phyloP scores from a whole-genome alignment of 2,329 filamentous ascomycete genomes.

The Sporothrix pallida region DNA sequence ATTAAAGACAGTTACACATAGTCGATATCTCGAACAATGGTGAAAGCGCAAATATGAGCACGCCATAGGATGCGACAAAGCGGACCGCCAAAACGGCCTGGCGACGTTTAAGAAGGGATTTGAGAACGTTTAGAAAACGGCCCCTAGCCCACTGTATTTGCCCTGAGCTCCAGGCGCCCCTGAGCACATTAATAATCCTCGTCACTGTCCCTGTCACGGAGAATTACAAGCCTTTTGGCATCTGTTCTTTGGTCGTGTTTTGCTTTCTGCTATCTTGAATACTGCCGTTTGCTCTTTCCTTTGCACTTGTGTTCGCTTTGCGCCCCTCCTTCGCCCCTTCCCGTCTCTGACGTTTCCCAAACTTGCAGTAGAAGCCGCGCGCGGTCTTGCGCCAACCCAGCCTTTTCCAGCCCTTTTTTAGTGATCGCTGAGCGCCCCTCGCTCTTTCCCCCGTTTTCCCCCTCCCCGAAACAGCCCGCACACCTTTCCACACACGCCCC shows the following conservation, averaged over 20 bases:
- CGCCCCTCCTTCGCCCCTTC: constrained; percentile 4
- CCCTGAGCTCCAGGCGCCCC: neutral
- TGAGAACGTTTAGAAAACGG: neutral
- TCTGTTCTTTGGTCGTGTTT: neutral
- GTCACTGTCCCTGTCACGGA: neutral
- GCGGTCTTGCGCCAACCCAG: neutral
- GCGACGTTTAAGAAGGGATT: neutral
- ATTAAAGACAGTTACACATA: neutral
- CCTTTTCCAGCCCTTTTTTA: neutral
- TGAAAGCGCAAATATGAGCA: constrained; percentile 18
- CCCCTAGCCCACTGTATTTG: constrained; percentile 16
- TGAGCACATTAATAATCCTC: constrained; percentile 5
- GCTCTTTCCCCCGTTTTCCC: neutral
- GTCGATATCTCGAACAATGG: neutral
- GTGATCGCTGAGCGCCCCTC: neutral
- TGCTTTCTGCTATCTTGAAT: neutral
- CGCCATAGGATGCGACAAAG: constrained; percentile 24
- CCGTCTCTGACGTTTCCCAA: constrained; percentile 24
- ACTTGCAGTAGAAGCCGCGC: constrained; percentile 27
- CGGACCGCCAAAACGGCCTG: neutral
- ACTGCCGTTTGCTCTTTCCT: neutral
- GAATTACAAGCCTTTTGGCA: too few species aligned
- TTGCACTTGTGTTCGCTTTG: neutral
- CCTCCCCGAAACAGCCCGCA: constrained; percentile 20
- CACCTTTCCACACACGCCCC: neutral